Percentiles rank a stretch among this genome's conserved stretches.
phyloP scores from a whole-genome alignment of 1,284 basidiomycete species.

The Apiotrichum montevideense region DNA sequence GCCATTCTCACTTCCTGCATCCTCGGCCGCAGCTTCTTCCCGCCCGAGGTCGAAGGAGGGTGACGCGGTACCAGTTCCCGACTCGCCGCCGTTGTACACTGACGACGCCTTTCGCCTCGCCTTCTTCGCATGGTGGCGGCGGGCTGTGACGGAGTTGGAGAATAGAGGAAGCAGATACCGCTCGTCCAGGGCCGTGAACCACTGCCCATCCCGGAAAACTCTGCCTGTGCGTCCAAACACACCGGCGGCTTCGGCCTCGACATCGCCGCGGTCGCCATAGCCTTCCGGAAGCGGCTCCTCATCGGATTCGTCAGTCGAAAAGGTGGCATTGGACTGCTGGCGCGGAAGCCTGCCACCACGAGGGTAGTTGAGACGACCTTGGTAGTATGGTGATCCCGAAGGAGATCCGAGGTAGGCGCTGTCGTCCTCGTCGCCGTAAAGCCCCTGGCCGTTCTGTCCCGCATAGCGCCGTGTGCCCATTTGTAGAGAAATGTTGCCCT shows the following conservation, averaged over 20 bases:
- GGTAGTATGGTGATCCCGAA: constrained; percentile 28
- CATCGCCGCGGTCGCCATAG: constrained; percentile 53
- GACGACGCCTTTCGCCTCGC: constrained; percentile 48
- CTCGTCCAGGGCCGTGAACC: constrained; percentile 95
- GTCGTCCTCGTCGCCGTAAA: constrained; percentile 33
- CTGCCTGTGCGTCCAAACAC: constrained; percentile 21
- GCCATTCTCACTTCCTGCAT: constrained; percentile 44
- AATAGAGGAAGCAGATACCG: constrained; percentile 90
- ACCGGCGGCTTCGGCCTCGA: constrained; percentile 10
- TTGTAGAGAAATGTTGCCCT: constrained; percentile 38
- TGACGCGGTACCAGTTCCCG: constrained; percentile 25
- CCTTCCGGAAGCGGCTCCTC: constrained; percentile 62
- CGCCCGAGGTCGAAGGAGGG: constrained; percentile 28
- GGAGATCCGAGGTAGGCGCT: constrained; percentile 12
- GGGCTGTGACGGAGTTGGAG: constrained; percentile 84
- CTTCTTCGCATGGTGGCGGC: constrained; percentile 74
- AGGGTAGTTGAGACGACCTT: not conserved
- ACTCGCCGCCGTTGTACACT: constrained; percentile 27
- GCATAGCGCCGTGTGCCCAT: constrained; percentile 40
- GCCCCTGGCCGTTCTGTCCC: constrained; percentile 37
- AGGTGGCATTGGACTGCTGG: constrained; percentile 17
- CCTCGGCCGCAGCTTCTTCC: constrained; percentile 24
- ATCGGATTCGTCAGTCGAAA: constrained; percentile 58
- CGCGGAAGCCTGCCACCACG: constrained; percentile 3
- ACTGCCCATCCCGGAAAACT: constrained; percentile 61